Conservation (phyloP, 805 yeast species). For the Cyberlindnera americana region DNA sequence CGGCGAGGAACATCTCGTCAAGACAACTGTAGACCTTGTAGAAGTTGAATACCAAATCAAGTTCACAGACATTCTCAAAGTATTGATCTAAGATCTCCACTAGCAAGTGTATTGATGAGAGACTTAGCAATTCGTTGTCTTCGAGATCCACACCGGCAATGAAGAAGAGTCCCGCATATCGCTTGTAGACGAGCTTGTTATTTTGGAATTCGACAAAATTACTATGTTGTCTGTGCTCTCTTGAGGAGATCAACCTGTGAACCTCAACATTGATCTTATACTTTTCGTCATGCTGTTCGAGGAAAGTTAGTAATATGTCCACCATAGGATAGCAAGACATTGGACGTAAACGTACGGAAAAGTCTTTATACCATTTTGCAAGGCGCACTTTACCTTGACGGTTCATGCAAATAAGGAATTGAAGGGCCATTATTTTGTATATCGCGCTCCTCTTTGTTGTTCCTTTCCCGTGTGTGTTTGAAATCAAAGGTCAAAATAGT, state of each 20-base stretch:
- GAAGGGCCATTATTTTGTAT: conserved; percentile 57
- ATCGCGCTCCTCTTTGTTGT: not conserved
- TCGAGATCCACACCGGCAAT: conserved; percentile 74
- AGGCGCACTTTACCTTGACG: conserved; percentile 91
- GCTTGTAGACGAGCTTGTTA: conserved; percentile 70
- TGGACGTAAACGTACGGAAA: conserved; percentile 35
- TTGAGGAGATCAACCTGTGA: conserved; percentile 72
- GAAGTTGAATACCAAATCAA: conserved; percentile 90
- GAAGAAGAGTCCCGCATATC: conserved; percentile 91
- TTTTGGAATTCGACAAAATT: conserved; percentile 73
- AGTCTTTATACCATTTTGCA: conserved; percentile 68
- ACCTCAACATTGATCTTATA: conserved; percentile 53
- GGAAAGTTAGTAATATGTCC: too few species aligned
- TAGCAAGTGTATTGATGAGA: conserved; percentile 81
- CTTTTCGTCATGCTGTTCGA: conserved; percentile 46
- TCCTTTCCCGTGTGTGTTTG: too few species aligned
- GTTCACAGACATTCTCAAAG: conserved; percentile 84
- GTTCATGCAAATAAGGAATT: conserved; percentile 78
- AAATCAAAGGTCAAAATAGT: too few species aligned
- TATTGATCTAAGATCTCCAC: conserved; percentile 85
- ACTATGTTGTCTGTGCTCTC: conserved; percentile 82
- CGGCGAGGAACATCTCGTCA: conserved; percentile 87
- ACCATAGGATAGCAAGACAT: too few species aligned
- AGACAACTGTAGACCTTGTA: conserved; percentile 76
- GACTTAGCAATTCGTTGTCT: conserved; percentile 78